phyloP scores from a whole-genome alignment of 805 yeast species.

The Candida easanensis region DNA sequence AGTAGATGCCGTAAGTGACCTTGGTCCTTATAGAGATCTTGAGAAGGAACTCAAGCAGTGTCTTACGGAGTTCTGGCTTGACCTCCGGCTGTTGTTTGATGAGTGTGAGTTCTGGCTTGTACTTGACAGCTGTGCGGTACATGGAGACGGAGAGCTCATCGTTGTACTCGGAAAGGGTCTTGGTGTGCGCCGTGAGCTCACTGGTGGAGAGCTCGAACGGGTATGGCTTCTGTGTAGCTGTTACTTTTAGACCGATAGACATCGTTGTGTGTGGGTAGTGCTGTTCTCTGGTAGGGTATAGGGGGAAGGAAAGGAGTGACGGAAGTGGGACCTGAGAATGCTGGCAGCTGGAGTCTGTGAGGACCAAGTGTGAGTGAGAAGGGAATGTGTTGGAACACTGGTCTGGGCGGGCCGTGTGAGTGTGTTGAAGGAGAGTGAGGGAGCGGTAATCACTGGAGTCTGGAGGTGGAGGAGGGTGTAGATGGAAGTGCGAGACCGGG shows the following conservation, averaged over 20 bases:
- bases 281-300: neutral
- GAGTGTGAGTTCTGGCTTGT: constrained; percentile 56
- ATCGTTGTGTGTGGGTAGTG: constrained; percentile 3
- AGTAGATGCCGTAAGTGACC: constrained; percentile 63
- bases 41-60: constrained; percentile 74
- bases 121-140: constrained; percentile 34
- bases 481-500: neutral
- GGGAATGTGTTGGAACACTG: neutral
- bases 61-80: constrained; percentile 66
- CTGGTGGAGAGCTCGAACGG: constrained; percentile 46
- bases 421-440: no score
- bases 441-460: no score
- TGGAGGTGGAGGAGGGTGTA: neutral
- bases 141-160: constrained; percentile 44
- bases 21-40: constrained; percentile 65
- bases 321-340: neutral
- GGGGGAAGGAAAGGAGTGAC: constrained; percentile 2
- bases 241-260: constrained; percentile 34
- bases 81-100: constrained; percentile 89
- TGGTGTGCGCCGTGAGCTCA: constrained; percentile 48
- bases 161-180: constrained; percentile 47
- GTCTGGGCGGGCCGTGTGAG: no score
- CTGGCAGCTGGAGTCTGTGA: neutral
- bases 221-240: constrained; percentile 47
- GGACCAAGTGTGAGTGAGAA: neutral